Base-by-base conservation (phyloP, 78 protist species). In the Isochrysis galbana region DNA sequence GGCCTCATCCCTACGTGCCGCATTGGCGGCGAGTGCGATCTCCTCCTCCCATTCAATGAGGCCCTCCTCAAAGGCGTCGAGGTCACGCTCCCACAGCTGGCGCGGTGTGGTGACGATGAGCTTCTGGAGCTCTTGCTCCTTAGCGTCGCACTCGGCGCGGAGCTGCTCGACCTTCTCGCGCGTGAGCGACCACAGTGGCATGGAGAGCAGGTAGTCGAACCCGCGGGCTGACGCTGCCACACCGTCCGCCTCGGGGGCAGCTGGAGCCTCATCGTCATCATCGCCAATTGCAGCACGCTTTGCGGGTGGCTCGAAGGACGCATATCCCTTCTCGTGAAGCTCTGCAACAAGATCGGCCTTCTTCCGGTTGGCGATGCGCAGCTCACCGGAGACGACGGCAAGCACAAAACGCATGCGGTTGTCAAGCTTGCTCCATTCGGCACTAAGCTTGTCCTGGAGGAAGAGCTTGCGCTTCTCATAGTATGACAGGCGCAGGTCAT, bases 401-500 rank as follows among this genome's bases (percentile, higher is more conserved):
- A 0, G 36, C 61, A 93, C 54, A 77, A 93, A 93, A 54, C 94
- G 94, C 48, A 32, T 23, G 74, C 36, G 25, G 91, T 93, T 93
- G 61, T 42, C 61, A 44, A 93, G 94, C 90, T 26, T 32, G n/a
- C 0, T 0, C 69, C 48, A 87, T 45, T 89, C 78, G 45, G 61
- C 44, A 29, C 25, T 32, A 38, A 93, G 89, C 36, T 46, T 29
- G 34, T 70, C 92, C 29, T 25, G 10, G 46, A 89, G 39, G 36
- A 26, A 17, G 51, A 78, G 82, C 90, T 94, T 95, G 51, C 99
- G 96, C 94, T 90, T 87, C 82, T 83, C 94, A 94, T 98, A 98
- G 87, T 17, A 10, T 39, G 77, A 55, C 51, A 96, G 82, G 23
- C 99, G 94, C 38, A 93, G 34, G 21, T 0, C 74, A 94, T 51